A percentile compares a stretch with the other conserved stretches of the same genome.
phyloP scores from a whole-genome alignment of 2,329 filamentous ascomycete genomes.

The Aspergillus pseudonomiae region DNA sequence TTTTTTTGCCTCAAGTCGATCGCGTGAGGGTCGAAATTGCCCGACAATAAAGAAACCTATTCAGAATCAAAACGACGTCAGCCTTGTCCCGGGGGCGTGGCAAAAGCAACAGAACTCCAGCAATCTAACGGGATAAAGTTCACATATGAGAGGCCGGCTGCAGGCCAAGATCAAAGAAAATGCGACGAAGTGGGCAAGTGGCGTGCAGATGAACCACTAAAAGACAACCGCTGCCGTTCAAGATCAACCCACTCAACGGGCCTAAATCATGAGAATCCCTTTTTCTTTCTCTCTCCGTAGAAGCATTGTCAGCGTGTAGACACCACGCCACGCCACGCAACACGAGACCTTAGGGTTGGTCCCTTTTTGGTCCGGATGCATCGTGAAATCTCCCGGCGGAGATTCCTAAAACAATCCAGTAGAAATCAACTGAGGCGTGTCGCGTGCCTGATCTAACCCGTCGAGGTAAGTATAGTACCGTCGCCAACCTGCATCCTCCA shows the following conservation, averaged over 20 bases:
- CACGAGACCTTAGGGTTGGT: slow-evolving; percentile 3
- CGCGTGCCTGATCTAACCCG: slow-evolving; percentile 17
- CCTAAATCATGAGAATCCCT: neutral
- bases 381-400: slow-evolving; percentile 9
- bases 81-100: slow-evolving; percentile 5
- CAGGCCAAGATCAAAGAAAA: slow-evolving; percentile 9
- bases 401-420: slow-evolving; percentile 5
- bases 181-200: slow-evolving; percentile 13
- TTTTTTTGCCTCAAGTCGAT: neutral
- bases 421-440: slow-evolving; percentile 3
- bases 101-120: slow-evolving; percentile 13
- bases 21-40: neutral
- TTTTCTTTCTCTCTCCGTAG: neutral
- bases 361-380: slow-evolving; percentile 19
- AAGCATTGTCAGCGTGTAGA: neutral
- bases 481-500: neutral
- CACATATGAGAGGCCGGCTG: neutral
- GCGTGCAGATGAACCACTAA: slow-evolving; percentile 9
- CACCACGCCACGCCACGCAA: slow-evolving; percentile 15
- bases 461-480: slow-evolving; percentile 8
- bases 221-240: neutral
- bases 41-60: neutral
- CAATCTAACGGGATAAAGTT: slow-evolving; percentile 10
- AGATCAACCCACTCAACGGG: neutral
- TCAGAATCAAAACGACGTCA: neutral